Conservation (phyloP, 73 alveolate species). For the Effrenium voratum region DNA sequence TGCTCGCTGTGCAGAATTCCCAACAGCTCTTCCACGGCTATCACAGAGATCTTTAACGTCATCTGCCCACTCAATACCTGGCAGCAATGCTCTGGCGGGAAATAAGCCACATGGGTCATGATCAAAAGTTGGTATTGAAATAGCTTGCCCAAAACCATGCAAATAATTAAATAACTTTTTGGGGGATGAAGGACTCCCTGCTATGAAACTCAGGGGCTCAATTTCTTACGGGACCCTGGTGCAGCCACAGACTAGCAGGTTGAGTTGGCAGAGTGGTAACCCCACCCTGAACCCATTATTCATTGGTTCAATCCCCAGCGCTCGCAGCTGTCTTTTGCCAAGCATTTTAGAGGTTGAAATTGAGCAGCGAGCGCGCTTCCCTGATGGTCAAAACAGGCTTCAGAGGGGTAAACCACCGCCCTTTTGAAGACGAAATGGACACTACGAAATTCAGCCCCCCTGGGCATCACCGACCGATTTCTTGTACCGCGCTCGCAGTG, state of each 20-base stretch:
- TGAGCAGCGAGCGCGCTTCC: too few species aligned
- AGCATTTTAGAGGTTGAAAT: too few species aligned
- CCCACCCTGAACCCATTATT: too few species aligned
- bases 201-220: neutral
- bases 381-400: too few species aligned
- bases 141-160: neutral
- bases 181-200: neutral
- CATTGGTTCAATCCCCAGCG: too few species aligned
- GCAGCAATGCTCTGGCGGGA: neutral
- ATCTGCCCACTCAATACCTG: constrained; percentile 76
- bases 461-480: too few species aligned
- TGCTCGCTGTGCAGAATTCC: neutral
- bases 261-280: neutral
- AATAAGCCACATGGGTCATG: neutral
- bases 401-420: too few species aligned
- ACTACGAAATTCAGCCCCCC: too few species aligned
- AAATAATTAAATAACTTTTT: too few species aligned
- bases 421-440: too few species aligned
- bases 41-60: constrained; percentile 60
- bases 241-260: neutral
- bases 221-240: neutral
- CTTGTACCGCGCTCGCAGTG: too few species aligned
- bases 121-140: neutral
- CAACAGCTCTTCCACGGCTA: constrained; percentile 48
- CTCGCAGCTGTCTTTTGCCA: too few species aligned